Conservation (phyloP, 805 yeast genomes). For the Scheffersomyces ergatensis region DNA sequence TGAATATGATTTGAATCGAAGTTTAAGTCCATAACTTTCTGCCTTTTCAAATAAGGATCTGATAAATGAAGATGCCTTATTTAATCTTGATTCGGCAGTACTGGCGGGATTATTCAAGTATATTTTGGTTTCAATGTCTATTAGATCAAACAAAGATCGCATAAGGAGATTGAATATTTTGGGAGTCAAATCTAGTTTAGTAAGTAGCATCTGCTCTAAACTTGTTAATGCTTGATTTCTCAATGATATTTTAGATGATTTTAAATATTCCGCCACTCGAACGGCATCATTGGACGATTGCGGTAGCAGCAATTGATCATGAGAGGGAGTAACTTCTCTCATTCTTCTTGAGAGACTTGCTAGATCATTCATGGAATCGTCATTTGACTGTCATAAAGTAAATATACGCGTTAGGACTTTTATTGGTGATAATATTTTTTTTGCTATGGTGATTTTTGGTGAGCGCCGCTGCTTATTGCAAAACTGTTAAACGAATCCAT, state of each 20-base stretch:
- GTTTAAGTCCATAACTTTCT: slow-evolving; percentile 8
- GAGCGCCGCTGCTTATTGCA: no score
- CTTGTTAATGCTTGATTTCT: slow-evolving; percentile 47
- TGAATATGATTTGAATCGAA: slow-evolving; percentile 20
- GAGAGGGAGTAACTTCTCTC: no score
- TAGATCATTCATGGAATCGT: no score
- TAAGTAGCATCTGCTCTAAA: slow-evolving; percentile 16
- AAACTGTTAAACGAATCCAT: no score
- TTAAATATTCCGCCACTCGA: slow-evolving; percentile 23
- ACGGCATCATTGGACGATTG: neutral
- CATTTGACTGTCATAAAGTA: no score
- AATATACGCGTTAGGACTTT: no score
- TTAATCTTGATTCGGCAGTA: slow-evolving; percentile 25
- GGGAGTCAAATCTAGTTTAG: slow-evolving; percentile 15
- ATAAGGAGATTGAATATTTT: slow-evolving; percentile 21
- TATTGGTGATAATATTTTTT: no score
- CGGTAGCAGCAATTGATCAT: neutral
- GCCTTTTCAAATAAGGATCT: slow-evolving; percentile 20
- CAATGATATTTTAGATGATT: slow-evolving; percentile 53
- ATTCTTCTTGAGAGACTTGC: no score
- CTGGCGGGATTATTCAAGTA: slow-evolving; percentile 19
- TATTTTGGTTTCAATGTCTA: slow-evolving; percentile 34
- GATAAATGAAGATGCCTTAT: slow-evolving; percentile 29
- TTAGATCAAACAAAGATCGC: slow-evolving; percentile 21
- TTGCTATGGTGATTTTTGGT: no score